Evolutionary conservation across 2,329 filamentous ascomycete species (phyloP), one percentile per base, ranked within the genome.

Genomic region (Aspergillus japonicus): DNA sequence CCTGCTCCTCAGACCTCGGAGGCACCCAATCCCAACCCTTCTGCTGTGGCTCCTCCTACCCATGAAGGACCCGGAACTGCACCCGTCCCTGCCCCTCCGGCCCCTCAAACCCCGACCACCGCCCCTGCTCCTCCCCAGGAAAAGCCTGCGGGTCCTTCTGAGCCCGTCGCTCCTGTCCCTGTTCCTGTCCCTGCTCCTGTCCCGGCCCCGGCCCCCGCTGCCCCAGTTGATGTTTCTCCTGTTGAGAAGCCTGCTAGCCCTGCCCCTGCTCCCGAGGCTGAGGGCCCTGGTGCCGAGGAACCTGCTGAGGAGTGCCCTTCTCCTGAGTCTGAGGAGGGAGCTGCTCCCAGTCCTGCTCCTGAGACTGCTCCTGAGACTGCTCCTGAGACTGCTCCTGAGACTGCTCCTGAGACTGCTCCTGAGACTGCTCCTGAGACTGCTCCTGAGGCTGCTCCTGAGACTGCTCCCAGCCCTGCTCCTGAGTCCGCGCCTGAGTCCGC

Each of bases 171-270:
- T 11, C 48, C 48, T 19, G 23, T 8, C 14, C 39, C 39, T 44
- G 21, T 12, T 50, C 48, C 48, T 50, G 48, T 7, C 14, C 39
- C 39, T 44, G 21, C 23, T 50, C 48, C 48, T 50, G 48, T 7
- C 4, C 48, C 48, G 31, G 47, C 10, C 10, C 47, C 47, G 52
- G 56, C 44, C 63, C 59, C 62, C 62, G 64, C 50, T 12, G 57
- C 31, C 62, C 39, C 39, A 2, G 21, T 29, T 31, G 23, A 16
- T 50, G 48, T 7, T 5, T 29, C 48, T 26, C 23, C 50, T 12
- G 58, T 33, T 59, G 39, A 54, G 39, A 33, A 29, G 6, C 26
- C 42, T 19, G 44, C 26, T 23, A 44, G 42, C 42, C 21, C 26
- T 26, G 39, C 35, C 3, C 51, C 51, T 26, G 53, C 53, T 55